Conservation (phyloP, 495 filamentous ascomycete genomes). For the Neurospora tetraspora region DNA sequence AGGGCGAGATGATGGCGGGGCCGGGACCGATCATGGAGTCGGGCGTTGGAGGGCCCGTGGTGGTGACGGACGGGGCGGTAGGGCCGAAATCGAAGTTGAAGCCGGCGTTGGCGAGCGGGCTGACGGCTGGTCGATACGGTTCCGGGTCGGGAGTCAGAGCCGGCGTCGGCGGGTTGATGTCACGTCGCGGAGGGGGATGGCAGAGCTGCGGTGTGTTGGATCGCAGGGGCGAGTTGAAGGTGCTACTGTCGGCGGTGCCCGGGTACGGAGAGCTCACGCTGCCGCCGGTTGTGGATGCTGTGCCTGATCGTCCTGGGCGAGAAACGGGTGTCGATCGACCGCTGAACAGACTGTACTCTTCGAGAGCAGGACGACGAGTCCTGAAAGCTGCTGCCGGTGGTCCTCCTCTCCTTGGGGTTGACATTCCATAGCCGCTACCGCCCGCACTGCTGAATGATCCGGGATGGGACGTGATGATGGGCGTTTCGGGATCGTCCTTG, state of each 20-base stretch:
- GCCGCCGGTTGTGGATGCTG: not conserved
- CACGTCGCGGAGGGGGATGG: conserved; percentile 6
- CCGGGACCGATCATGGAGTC: not conserved
- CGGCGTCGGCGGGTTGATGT: conserved; percentile 1
- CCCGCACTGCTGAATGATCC: not conserved
- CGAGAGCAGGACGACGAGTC: conserved; percentile 17
- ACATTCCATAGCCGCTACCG: not conserved
- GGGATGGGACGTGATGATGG: not conserved
- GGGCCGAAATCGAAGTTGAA: conserved; percentile 26
- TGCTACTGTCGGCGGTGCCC: conserved; percentile 9
- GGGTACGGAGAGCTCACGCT: conserved; percentile 2
- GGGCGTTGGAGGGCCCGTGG: not conserved
- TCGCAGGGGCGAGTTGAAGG: conserved; percentile 5
- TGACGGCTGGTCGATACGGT: conserved; percentile 3
- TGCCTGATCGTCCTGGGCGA: not conserved
- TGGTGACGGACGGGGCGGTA: conserved; percentile 5
- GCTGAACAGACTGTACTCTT: conserved; percentile 17
- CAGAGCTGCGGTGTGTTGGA: conserved; percentile 15
- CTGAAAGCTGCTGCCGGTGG: not conserved
- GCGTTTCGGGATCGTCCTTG: not conserved
- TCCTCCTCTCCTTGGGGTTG: not conserved
- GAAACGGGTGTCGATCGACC: not conserved
- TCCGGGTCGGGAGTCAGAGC: not conserved
- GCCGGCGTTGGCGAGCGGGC: conserved; percentile 9
- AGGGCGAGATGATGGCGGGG: not conserved